Conservation (phyloP, 176 grass and related monocot genomes). For the Zea mays region Zm-B73-REFERENCE-NAM-5.0 NC_050105.1:148355001-148355500, state of each 20-base stretch:
- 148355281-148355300: constrained; percentile 44
- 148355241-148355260: constrained; percentile 43
- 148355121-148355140: constrained; percentile 5
- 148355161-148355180: constrained; percentile 19
- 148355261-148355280: constrained; percentile 57
- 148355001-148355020: constrained; percentile 35
- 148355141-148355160: constrained; percentile 2
- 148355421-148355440: constrained; percentile 23
- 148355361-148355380: constrained; percentile 59
- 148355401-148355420: constrained; percentile 29
- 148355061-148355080: not conserved
- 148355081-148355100: not conserved
- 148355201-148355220: constrained; percentile 30
- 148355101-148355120: constrained; percentile 14
- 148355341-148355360: constrained; percentile 56
- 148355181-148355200: constrained; percentile 42
- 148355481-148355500: not conserved
- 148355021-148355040: constrained; percentile 48
- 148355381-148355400: constrained; percentile 71
- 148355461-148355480: not conserved
- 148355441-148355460: not conserved
- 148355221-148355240: constrained; percentile 26
- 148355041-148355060: constrained; percentile 37
- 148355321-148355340: constrained; percentile 49
- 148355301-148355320: constrained; percentile 40